Evolutionary conservation across 805 yeast genomes (phyloP), one percentile per base, ranked within the genome.

Genomic region (Nakazawaea wickerhamii): DNA sequence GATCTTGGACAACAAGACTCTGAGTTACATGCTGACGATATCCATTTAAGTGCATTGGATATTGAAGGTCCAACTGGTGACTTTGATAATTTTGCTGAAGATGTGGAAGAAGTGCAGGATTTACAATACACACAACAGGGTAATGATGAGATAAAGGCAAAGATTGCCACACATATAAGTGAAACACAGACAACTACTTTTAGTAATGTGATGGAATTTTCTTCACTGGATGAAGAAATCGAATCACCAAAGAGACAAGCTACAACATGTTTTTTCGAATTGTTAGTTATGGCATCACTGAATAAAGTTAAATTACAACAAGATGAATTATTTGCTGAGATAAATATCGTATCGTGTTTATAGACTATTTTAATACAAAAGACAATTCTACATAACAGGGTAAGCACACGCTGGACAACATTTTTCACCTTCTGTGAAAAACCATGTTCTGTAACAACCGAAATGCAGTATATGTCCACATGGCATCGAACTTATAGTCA

Each of bases 391-490:
- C n/a, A n/a, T n/a, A n/a, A 40, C 41, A 9, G 36, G 36, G 30
- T 44, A 36, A n/a, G 38, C 44, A 44, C 43, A 44, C 3, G 79
- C 80, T 1, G 97, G 97, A 57, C 98, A 90, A 43, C 77, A 86
- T 3, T 62, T 55, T 67, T 82, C 79, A 13, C 65, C 68, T 30
- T 75, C 81, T 1, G 73, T 79, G 17, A 80, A 57, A 53, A 85
- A 80, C 97, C 97, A 91, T 28, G 73, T 70, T 46, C 71, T 70
- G 54, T 88, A 65, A 65, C 98, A 91, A 3, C 79, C 81, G 54
- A 78, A 78, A 62, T 91, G 98, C 1, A 91, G 89, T 44, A 79
- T 70, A 60, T 91, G 98, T 0, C 96, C 97, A 65, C 98, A 91
- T 20, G 67, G 73, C 39, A 84, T 58, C 47, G 68, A 63, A 47